These are phyloP conservation scores for Parachaetomium inaequale DNA, from an alignment of 495 filamentous ascomycete species.

Conservation along the genomic window DNA sequence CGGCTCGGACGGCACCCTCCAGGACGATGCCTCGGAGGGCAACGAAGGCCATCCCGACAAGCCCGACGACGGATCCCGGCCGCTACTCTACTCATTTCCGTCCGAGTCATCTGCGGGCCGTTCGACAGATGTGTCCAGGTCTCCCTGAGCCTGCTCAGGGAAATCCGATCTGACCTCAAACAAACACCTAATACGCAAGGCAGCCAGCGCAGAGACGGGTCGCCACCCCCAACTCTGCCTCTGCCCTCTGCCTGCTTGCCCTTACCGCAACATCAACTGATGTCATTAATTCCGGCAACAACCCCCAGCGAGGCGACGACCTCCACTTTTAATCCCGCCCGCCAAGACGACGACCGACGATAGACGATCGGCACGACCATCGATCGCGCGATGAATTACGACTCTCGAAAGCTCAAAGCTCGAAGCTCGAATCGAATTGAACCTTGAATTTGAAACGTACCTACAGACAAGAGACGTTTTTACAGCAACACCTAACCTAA, in stretches of 20 bases:
- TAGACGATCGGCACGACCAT: neutral
- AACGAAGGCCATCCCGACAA: neutral
- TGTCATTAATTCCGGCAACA: slow-evolving; percentile 9
- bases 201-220: neutral
- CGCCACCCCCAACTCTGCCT: neutral
- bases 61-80: slow-evolving; percentile 6
- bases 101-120: slow-evolving; percentile 12
- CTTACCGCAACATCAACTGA: neutral
- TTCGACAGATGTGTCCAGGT: slow-evolving; percentile 16
- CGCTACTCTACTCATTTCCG: slow-evolving; percentile 18
- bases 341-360: neutral
- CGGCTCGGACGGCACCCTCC: slow-evolving; percentile 30
- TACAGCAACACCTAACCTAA: neutral
- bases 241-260: neutral
- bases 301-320: slow-evolving; percentile 4
- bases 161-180: neutral
- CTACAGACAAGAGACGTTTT: neutral
- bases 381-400: neutral
- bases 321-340: slow-evolving; percentile 15
- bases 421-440: neutral
- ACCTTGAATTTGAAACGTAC: neutral
- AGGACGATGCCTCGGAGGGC: slow-evolving; percentile 22
- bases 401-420: too few species aligned
- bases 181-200: neutral
- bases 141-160: neutral